Percentiles rank a stretch among this genome's conserved stretches.
Conservation (phyloP, 495 filamentous ascomycete genomes). For the Penicillium ochrochloron region DNA sequence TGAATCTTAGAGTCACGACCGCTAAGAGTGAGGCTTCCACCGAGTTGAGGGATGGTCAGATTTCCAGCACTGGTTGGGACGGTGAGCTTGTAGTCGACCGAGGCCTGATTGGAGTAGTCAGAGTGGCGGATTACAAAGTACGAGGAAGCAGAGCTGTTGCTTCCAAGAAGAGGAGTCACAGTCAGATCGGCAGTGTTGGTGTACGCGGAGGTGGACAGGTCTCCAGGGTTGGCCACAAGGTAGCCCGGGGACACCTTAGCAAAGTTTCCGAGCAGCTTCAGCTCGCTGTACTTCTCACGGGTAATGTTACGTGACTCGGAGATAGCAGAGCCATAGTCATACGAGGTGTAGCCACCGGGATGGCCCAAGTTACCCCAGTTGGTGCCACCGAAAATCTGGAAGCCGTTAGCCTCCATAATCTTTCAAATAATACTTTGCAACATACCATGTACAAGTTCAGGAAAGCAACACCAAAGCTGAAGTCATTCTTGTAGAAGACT, state of each 20-base stretch:
- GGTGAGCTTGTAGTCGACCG: constrained; percentile 64
- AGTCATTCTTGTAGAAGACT: constrained; percentile 82
- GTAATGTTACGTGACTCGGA: constrained; percentile 67
- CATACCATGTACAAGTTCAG: constrained; percentile 73
- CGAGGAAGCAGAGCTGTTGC: constrained; percentile 48
- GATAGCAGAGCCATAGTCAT: constrained; percentile 73
- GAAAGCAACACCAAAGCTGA: constrained; percentile 63
- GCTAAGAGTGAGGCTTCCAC: constrained; percentile 63
- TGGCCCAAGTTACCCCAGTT: constrained; percentile 86
- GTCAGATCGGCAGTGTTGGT: constrained; percentile 55
- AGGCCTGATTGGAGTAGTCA: constrained; percentile 58
- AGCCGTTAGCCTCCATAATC: constrained; percentile 18
- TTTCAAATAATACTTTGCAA: not conserved
- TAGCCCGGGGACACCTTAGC: constrained; percentile 70
- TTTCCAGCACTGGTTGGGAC: constrained; percentile 64
- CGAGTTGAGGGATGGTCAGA: constrained; percentile 66
- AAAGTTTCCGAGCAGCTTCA: constrained; percentile 77
- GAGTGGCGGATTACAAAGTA: constrained; percentile 71
- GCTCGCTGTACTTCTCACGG: constrained; percentile 78
- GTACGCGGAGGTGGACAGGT: constrained; percentile 52
- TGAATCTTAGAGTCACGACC: constrained; percentile 78
- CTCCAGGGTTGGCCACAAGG: constrained; percentile 55
- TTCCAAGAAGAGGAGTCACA: constrained; percentile 63
- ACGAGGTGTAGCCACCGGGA: constrained; percentile 73
- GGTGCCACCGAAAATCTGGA: constrained; percentile 69